Conservation (phyloP, 441 rosid genomes). For the Manihot esculenta region DNA sequence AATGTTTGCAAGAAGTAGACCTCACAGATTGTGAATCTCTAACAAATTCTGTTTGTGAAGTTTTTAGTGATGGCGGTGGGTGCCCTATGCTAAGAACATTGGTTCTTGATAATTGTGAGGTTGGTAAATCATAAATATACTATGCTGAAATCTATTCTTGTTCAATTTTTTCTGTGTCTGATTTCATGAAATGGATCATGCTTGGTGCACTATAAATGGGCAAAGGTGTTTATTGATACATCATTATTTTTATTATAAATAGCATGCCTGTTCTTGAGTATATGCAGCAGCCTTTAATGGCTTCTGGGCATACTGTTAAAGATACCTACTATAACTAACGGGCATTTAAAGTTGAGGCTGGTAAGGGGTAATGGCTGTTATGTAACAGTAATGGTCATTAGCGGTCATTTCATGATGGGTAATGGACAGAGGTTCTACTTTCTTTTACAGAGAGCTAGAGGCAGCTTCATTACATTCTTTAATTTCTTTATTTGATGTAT, state of each 20-base stretch:
- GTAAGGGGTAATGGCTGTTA: too few species aligned
- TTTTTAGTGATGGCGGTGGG: slow-evolving; percentile 88
- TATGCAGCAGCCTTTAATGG: too few species aligned
- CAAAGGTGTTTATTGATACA: background rate
- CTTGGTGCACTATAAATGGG: background rate
- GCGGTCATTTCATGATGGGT: too few species aligned
- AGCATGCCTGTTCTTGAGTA: background rate
- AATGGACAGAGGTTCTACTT: too few species aligned
- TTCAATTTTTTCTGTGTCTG: background rate
- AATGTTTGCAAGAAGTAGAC: slow-evolving; percentile 85
- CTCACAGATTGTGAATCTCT: slow-evolving; percentile 95
- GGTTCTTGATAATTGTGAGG: slow-evolving; percentile 98
- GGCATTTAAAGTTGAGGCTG: too few species aligned
- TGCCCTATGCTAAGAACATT: slow-evolving; percentile 89
- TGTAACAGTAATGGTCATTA: too few species aligned
- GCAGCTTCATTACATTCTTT: too few species aligned
- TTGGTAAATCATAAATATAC: slow-evolving; percentile 38
- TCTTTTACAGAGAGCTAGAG: too few species aligned
- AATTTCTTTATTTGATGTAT: too few species aligned
- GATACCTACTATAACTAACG: too few species aligned
- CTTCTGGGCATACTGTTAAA: too few species aligned
- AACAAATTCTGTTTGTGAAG: slow-evolving; percentile 76
- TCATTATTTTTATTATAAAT: background rate
- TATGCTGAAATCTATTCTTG: background rate
- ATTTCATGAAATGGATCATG: slow-evolving; percentile 1